Base-by-base conservation (phyloP, 352 stramenopile species). In the Peronospora farinosa region DNA sequence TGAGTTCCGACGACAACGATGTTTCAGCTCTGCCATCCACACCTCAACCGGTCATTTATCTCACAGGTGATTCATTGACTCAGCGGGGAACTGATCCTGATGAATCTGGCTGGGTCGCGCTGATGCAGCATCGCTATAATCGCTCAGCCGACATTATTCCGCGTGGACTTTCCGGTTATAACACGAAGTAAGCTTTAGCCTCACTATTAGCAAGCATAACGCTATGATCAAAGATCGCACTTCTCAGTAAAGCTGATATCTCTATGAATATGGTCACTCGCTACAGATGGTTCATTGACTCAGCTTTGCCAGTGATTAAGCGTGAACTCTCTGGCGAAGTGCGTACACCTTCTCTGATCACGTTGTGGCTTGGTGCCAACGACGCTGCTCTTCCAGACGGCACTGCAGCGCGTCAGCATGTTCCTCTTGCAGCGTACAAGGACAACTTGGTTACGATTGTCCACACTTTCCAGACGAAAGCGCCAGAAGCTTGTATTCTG, bases 341-440 rank as follows among this genome's bases (percentile, higher is more conserved):
- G 40, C 54, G 55, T 11, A 48, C 58, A 3, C 74, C 75, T 16
- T 50, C 64, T 23, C 58, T 90, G 19, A 60, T 88, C 33, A 82
- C 67, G 27, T 38, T 90, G n/a, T 87, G 70, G 69, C 50, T 90
- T 43, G 78, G 76, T 12, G 68, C 78, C 16, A 90, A 90, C 28
- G 76, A 90, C 41, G 74, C 76, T n/a, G 69, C 74, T 11, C 56
- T 76, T 1, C 37, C 40, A 1, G 43, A 48, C 0, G 62, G 70
- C 3, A 13, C 28, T 2, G 47, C 60, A 7, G 51, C 39, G 11
- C 39, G 37, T 3, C 71, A 80, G 54, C 69, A 82, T 38, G 72
- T 90, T 4, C 63, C 76, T 3, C 42, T 86, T 15, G 60, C 66
- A 28, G 50, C 60, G 12, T 89, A 73, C 50, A 58, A 56, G 27